Conservation (phyloP, 108 stramenopile species). For the Pseudonitzschia multiseries region DNA sequence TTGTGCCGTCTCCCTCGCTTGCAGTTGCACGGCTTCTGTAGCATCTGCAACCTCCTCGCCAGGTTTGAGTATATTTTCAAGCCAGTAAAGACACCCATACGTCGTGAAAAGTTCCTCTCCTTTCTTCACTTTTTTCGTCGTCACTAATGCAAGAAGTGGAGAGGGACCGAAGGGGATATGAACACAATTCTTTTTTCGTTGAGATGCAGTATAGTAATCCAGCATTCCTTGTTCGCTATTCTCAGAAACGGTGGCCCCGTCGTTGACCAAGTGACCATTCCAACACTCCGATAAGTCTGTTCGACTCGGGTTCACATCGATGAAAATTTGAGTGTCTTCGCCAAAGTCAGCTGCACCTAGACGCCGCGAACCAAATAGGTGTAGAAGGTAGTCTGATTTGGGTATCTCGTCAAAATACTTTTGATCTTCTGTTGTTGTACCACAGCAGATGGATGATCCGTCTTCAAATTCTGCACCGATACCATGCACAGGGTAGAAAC, state of each 20-base stretch:
- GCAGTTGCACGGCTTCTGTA: conserved; percentile 11
- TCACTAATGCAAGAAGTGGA: conserved; percentile 24
- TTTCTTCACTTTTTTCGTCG: conserved; percentile 31
- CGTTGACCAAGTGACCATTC: conserved; percentile 45
- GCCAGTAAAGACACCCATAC: conserved; percentile 35
- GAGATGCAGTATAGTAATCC: conserved; percentile 33
- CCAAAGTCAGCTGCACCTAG: conserved; percentile 17
- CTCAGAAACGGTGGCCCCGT: conserved; percentile 34
- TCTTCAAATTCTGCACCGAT: conserved; percentile 38
- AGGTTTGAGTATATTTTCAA: conserved; percentile 4
- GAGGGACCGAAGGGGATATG: conserved; percentile 37
- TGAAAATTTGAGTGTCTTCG: conserved; percentile 21
- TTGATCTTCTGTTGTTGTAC: conserved; percentile 14
- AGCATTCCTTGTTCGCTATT: conserved; percentile 36
- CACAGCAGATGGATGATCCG: conserved; percentile 12
- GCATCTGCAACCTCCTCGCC: conserved; percentile 5
- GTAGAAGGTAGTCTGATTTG: conserved; percentile 35
- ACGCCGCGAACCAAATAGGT: conserved; percentile 27
- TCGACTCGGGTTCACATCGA: conserved; percentile 51
- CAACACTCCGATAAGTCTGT: conserved; percentile 14
- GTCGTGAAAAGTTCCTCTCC: conserved; percentile 34
- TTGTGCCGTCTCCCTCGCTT: conserved; percentile 22
- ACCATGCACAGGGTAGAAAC: conserved; percentile 49
- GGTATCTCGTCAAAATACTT: background rate
- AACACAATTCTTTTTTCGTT: conserved; percentile 34